Evolutionary conservation across 2,329 filamentous ascomycete species (phyloP), one percentile per base, ranked within the genome.

Genomic region (Phaeosphaeriaceae sp.): DNA sequence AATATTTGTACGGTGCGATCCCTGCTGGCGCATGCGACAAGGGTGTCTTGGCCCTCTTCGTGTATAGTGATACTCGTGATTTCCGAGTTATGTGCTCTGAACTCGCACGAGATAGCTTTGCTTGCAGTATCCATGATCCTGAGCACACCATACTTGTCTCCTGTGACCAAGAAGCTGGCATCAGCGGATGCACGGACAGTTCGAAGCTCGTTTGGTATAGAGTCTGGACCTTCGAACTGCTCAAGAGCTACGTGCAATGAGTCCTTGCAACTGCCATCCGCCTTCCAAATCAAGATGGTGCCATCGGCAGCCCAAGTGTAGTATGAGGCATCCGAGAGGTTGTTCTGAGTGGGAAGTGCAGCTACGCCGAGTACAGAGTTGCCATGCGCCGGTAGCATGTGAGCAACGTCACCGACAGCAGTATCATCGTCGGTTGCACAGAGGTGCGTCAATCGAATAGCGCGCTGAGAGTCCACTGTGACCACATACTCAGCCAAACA

Each of bases 1-100:
- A 97, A 98, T n/a, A 99, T 81, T 75, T 99, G 95, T 0, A 94
- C 87, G n/a, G 91, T 97, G 52, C 95, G 89, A 78, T 99, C 95
- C 65, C 95, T 86, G 26, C 70, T 67, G 73, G 91, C 94, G 11
- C 90, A 93, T 19, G 92, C 94, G 67, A 98, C 83, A 48, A 97
- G 81, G 35, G 88, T 85, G 49, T 81, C 83, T 1, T 85, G 82
- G 0, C 85, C 82, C 62, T 91, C 86, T 66, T 92, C 87, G 68
- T 88, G 88, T 4, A 96, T 83, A 21, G 89, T 87, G 66, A 98
- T 90, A 68, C 91, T 91, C 42, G 92, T 92, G 62, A 97, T 91
- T 70, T 97, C 93, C 8, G 89, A 89, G 5, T 91, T 87, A 74
- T 99, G 95, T 26, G 94, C 95, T 74, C 96, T 95, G 44, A 90